Evolutionary conservation across 306 rosid genomes (phyloP).

Genomic region (Hippophae gyantsensis): DNA sequence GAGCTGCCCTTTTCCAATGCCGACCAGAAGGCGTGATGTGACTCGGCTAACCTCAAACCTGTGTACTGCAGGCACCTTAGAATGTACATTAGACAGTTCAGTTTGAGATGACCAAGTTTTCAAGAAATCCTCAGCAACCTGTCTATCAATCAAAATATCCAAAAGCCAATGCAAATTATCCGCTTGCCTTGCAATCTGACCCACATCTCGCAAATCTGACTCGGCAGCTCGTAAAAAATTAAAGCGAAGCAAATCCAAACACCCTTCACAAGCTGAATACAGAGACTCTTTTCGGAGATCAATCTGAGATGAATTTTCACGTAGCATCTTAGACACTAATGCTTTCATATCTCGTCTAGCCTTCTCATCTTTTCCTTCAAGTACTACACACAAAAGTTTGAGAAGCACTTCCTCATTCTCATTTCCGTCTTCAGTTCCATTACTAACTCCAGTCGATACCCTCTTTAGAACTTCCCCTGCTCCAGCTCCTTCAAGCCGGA

Average conservation of each 20-base stretch:
- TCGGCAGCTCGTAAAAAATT: conserved; percentile 54
- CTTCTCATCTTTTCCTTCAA: conserved; percentile 97
- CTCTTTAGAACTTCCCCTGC: conserved; percentile 90
- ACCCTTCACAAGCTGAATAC: conserved; percentile 67
- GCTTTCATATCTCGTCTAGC: conserved; percentile 95
- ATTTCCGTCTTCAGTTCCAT: conserved; percentile 59
- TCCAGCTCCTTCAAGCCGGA: conserved; percentile 76
- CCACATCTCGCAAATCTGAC: conserved; percentile 51
- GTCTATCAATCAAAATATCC: conserved; percentile 89
- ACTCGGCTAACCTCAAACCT: conserved; percentile 90
- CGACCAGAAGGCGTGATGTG: conserved; percentile 81
- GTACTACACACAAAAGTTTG: conserved; percentile 87
- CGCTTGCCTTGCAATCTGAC: conserved; percentile 79
- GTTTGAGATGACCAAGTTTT: conserved; percentile 79
- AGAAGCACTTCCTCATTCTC: conserved; percentile 80
- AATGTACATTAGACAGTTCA: conserved; percentile 69
- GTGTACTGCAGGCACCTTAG: conserved; percentile 76
- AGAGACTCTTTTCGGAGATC: conserved; percentile 82
- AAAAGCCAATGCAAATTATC: conserved; percentile 92
- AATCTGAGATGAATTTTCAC: conserved; percentile 63
- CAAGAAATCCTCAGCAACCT: conserved; percentile 86
- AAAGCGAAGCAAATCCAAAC: conserved; percentile 57
- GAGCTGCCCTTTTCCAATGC: conserved; percentile 84
- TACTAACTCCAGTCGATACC: conserved; percentile 59
- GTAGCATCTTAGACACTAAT: conserved; percentile 87